A percentile compares a stretch with the other conserved stretches of the same genome.
Conservation (phyloP, 306 rosid species). For the Astragalus glycyphyllos region DNA sequence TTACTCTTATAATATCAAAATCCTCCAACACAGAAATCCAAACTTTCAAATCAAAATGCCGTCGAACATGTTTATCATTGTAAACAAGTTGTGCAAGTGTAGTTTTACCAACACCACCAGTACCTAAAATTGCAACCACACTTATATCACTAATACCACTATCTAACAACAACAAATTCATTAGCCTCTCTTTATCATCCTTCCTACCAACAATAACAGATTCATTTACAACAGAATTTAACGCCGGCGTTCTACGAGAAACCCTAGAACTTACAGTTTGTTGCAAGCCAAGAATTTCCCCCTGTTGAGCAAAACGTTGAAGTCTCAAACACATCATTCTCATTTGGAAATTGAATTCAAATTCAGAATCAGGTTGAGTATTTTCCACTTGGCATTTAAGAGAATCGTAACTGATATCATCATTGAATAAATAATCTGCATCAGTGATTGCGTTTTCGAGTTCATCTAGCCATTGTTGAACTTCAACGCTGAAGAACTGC, state of each 20-base stretch:
- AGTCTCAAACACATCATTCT: slow-evolving; percentile 30
- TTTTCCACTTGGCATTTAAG: not conserved
- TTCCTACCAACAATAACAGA: slow-evolving; percentile 36
- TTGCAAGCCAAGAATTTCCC: slow-evolving; percentile 40
- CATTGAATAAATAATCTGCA: slow-evolving; percentile 10
- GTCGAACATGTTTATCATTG: not conserved
- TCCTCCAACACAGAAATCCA: not conserved
- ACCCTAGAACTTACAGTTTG: slow-evolving; percentile 3
- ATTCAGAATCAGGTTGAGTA: not conserved
- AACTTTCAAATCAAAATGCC: not conserved
- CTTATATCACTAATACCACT: not conserved
- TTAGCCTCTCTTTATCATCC: slow-evolving; percentile 35
- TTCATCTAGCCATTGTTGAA: slow-evolving; percentile 30
- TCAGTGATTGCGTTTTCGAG: not conserved
- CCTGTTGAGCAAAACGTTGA: slow-evolving; percentile 41
- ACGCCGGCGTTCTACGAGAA: not conserved
- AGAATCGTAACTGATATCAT: not conserved
- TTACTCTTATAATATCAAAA: slow-evolving; percentile 3
- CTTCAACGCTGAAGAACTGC: not conserved
- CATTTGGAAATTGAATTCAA: slow-evolving; percentile 34
- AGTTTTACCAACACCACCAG: slow-evolving; percentile 8
- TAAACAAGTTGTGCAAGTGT: slow-evolving; percentile 6
- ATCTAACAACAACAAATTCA: not conserved
- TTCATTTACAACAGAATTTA: slow-evolving; percentile 28
- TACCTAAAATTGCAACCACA: slow-evolving; percentile 9